A percentile compares a stretch with the other conserved stretches of the same genome.
These are phyloP conservation scores for Cicer judaicum DNA, from an alignment of 306 rosid genomes.

Conservation along the genomic window DNA sequence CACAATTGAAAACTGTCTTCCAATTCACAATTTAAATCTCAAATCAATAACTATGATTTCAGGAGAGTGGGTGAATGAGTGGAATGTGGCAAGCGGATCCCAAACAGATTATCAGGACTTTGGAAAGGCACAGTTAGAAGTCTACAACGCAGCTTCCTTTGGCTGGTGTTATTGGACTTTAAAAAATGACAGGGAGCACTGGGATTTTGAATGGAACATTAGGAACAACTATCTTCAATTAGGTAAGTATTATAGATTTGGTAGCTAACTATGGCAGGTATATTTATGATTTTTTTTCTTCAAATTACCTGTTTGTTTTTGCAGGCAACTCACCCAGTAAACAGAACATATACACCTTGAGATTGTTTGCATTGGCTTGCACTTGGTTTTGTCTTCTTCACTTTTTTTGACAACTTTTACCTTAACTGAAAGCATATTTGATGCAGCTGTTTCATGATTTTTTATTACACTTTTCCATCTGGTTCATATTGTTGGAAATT, in stretches of 20 bases:
- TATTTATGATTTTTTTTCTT: neutral
- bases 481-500: slow-evolving; percentile 44
- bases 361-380: slow-evolving; percentile 51
- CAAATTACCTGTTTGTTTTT: slow-evolving; percentile 22
- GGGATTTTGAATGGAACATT: slow-evolving; percentile 93
- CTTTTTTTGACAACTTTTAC: slow-evolving; percentile 45
- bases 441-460: slow-evolving; percentile 39
- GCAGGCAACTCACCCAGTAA: slow-evolving; percentile 67
- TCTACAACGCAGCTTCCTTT: slow-evolving; percentile 74
- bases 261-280: neutral
- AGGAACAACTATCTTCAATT: slow-evolving; percentile 73
- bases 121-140: slow-evolving; percentile 82
- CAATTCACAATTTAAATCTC: neutral
- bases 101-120: slow-evolving; percentile 68
- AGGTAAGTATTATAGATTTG: slow-evolving; percentile 50
- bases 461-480: slow-evolving; percentile 33
- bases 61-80: slow-evolving; percentile 66
- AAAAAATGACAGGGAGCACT: slow-evolving; percentile 74
- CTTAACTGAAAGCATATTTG: slow-evolving; percentile 40
- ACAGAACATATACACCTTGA: slow-evolving; percentile 33
- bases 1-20: neutral
- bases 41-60: slow-evolving; percentile 20
- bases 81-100: slow-evolving; percentile 60
- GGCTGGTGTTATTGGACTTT: slow-evolving; percentile 94
- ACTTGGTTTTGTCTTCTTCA: slow-evolving; percentile 52